Evolutionary conservation across 192 early-diverging fungal species (phyloP).

Genomic region (Rhizophagus sp.): DNA sequence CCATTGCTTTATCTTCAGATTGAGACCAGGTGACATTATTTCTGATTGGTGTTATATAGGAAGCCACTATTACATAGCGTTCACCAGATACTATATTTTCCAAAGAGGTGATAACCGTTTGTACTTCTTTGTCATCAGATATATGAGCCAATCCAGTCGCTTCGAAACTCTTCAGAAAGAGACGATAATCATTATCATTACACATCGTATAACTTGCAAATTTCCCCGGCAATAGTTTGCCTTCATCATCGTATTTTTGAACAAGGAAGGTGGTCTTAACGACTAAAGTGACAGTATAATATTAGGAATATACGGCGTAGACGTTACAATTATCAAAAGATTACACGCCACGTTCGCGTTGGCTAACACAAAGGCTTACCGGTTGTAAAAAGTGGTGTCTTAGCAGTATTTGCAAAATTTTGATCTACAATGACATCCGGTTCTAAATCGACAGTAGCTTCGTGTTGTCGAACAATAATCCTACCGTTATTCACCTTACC

Average conservation of each 20-base stretch:
- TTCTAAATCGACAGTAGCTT: neutral
- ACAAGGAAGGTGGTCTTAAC: neutral
- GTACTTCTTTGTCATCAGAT: neutral
- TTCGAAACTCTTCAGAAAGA: neutral
- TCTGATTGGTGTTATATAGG: neutral
- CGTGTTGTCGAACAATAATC: neutral
- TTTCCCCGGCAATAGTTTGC: neutral
- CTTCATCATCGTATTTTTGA: neutral
- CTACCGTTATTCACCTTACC: neutral
- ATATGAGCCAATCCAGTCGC: neutral
- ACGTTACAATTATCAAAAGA: neutral
- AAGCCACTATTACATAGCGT: neutral
- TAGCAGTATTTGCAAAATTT: neutral
- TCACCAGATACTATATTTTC: neutral
- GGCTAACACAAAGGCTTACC: conserved; percentile 5
- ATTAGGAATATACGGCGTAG: conserved; percentile 3
- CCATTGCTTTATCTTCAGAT: neutral
- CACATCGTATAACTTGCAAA: neutral
- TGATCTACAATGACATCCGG: neutral
- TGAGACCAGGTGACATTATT: no score
- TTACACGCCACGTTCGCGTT: neutral
- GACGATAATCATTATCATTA: no score
- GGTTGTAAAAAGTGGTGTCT: neutral
- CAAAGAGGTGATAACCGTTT: neutral
- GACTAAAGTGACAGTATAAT: neutral